phyloP scores from a whole-genome alignment of 2,329 filamentous ascomycete genomes.

The Berkeleyomyces basicola region DNA sequence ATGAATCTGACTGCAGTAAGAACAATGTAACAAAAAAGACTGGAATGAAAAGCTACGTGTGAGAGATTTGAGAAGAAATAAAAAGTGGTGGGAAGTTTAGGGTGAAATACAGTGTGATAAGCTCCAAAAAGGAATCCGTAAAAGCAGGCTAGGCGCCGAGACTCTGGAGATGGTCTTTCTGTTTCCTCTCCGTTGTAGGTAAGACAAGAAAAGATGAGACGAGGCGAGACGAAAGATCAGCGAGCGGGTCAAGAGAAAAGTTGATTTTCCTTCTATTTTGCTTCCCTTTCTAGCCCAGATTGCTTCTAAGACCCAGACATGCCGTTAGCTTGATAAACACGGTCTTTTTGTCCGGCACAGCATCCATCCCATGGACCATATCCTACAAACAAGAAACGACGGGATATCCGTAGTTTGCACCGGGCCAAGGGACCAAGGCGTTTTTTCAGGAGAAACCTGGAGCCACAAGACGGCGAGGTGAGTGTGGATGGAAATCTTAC shows the following conservation, averaged over 20 bases:
- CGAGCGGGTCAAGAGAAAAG: background rate
- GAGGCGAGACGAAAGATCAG: background rate
- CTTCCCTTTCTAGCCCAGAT: background rate
- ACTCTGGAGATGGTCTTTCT: background rate
- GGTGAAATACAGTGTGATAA: background rate
- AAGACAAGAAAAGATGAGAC: background rate
- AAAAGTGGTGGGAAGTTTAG: background rate
- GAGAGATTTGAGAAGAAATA: background rate
- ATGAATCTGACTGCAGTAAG: background rate
- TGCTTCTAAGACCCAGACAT: background rate
- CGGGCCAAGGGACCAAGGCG: background rate
- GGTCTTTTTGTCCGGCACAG: background rate
- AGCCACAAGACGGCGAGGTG: background rate
- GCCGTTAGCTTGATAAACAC: background rate
- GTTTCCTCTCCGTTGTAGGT: too few species aligned
- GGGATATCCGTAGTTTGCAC: background rate
- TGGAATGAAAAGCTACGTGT: background rate
- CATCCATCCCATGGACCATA: background rate
- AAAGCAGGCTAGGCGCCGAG: background rate
- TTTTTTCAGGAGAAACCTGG: background rate
- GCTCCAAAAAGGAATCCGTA: too few species aligned
- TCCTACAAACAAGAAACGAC: slow-evolving; percentile 4
- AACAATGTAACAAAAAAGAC: background rate
- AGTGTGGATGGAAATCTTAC: too few species aligned
- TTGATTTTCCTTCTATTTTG: background rate